Conservation (phyloP, 1,284 basidiomycete genomes). For the Cystobasidium sp. region DNA sequence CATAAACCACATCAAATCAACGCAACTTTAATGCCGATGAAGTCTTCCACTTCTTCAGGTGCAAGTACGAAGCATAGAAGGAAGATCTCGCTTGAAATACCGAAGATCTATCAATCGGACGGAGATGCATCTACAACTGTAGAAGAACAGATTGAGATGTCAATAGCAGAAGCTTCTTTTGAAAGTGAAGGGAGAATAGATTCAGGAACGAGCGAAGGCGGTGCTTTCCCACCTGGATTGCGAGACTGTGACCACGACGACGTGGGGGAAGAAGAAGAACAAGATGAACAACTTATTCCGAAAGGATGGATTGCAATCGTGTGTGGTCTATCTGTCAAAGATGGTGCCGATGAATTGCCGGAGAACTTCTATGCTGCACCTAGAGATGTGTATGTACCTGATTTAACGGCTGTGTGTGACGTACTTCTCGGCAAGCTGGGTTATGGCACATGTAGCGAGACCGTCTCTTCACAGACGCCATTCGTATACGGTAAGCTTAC, state of each 20-base stretch:
- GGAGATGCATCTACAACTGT: not conserved
- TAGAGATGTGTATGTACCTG: constrained; percentile 75
- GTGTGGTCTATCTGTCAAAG: constrained; percentile 65
- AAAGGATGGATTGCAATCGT: constrained; percentile 76
- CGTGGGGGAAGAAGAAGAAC: constrained; percentile 48
- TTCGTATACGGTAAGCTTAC: constrained; percentile 48
- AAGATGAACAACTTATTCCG: constrained; percentile 60
- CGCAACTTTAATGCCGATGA: not conserved
- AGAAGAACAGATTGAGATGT: constrained; percentile 11
- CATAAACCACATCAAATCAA: constrained; percentile 47
- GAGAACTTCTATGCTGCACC: constrained; percentile 74
- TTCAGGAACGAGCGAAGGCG: not conserved
- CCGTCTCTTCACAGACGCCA: constrained; percentile 50
- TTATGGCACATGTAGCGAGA: constrained; percentile 55
- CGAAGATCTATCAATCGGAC: constrained; percentile 6
- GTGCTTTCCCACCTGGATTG: not conserved
- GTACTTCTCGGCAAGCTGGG: constrained; percentile 74
- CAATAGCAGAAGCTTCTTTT: not conserved
- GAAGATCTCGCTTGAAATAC: constrained; percentile 32
- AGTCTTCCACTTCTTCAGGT: no score
- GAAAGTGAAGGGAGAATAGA: not conserved
- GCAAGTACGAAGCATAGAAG: constrained; percentile 14
- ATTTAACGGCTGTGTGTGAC: constrained; percentile 72
- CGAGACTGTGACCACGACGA: not conserved
- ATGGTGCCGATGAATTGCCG: constrained; percentile 62